A percentile compares a stretch with the other conserved stretches of the same genome.
phyloP scores from a whole-genome alignment of 1,284 basidiomycete genomes.

The Pyrrhoderma lamaoense region DNA sequence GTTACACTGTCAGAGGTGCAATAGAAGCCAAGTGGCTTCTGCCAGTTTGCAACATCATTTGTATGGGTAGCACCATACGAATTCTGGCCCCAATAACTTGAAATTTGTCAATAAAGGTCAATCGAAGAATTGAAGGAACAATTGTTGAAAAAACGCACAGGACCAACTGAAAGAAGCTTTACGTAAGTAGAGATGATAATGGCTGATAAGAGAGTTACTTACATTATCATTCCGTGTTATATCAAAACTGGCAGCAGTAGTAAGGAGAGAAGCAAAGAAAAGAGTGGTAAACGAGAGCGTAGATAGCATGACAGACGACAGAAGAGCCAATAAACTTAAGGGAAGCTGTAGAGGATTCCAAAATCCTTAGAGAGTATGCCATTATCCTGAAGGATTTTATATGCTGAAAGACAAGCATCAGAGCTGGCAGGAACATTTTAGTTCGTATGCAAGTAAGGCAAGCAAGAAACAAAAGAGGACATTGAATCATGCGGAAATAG shows the following conservation, averaged over 20 bases:
- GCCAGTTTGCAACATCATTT: slow-evolving; percentile 38
- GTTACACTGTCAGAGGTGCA: slow-evolving; percentile 31
- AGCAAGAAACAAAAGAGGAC: too few relatives aligned
- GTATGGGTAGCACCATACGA: slow-evolving; percentile 48
- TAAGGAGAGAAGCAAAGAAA: slow-evolving; percentile 2
- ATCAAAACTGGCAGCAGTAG: slow-evolving; percentile 21
- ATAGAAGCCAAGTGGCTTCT: slow-evolving; percentile 42
- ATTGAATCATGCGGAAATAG: too few relatives aligned
- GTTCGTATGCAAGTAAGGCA: too few relatives aligned
- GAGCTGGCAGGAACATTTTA: too few relatives aligned
- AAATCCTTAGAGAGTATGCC: too few relatives aligned
- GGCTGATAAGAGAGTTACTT: slow-evolving; percentile 8
- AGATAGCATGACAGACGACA: neutral
- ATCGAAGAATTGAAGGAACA: neutral
- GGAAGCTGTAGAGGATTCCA: too few relatives aligned
- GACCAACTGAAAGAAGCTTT: slow-evolving; percentile 19
- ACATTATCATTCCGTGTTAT: slow-evolving; percentile 26
- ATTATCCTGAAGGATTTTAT: too few relatives aligned
- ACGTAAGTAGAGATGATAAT: neutral
- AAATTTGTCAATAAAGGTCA: neutral
- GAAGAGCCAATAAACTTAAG: too few relatives aligned
- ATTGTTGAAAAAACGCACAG: slow-evolving; percentile 16
- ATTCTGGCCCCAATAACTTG: slow-evolving; percentile 41
- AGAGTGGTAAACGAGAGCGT: neutral
- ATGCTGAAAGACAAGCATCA: too few relatives aligned